Conservation (phyloP, 2,329 filamentous ascomycete genomes). For the Stachybotrys chartarum region DNA sequence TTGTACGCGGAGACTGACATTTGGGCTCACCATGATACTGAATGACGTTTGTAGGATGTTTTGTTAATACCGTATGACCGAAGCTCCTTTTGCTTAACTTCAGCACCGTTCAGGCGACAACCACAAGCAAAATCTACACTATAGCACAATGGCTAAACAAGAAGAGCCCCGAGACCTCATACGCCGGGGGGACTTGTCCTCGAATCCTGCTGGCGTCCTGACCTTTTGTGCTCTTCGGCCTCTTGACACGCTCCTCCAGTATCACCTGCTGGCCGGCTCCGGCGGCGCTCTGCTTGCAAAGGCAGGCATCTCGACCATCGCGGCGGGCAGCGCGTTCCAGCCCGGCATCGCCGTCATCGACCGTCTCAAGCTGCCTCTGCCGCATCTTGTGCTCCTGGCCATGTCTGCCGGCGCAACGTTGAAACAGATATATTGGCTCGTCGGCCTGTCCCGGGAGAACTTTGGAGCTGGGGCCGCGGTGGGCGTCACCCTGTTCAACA, state of each 20-base stretch:
- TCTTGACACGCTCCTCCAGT: constrained; percentile 24
- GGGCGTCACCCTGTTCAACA: constrained; percentile 43
- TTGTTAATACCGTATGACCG: no score
- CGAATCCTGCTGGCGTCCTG: constrained; percentile 24
- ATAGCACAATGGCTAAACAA: neutral
- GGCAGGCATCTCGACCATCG: constrained; percentile 35
- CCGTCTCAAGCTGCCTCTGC: constrained; percentile 38
- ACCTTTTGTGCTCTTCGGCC: constrained; percentile 31
- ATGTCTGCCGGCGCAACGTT: constrained; percentile 44
- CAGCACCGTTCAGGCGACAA: no score
- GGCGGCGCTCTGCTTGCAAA: constrained; percentile 36
- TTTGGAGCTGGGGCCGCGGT: constrained; percentile 36
- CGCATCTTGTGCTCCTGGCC: constrained; percentile 40
- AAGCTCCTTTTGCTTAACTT: no score
- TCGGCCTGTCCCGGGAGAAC: constrained; percentile 38
- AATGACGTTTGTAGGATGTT: no score
- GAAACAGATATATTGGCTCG: constrained; percentile 51
- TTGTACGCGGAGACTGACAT: neutral
- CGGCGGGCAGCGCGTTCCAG: constrained; percentile 27
- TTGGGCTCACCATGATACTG: neutral
- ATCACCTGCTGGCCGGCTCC: constrained; percentile 22
- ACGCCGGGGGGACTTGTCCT: constrained; percentile 26
- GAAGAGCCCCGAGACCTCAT: constrained; percentile 21
- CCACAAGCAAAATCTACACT: no score
- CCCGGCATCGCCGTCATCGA: constrained; percentile 23